phyloP scores from a whole-genome alignment of 768 basidiomycete species.

The Podaxis sp. region DNA sequence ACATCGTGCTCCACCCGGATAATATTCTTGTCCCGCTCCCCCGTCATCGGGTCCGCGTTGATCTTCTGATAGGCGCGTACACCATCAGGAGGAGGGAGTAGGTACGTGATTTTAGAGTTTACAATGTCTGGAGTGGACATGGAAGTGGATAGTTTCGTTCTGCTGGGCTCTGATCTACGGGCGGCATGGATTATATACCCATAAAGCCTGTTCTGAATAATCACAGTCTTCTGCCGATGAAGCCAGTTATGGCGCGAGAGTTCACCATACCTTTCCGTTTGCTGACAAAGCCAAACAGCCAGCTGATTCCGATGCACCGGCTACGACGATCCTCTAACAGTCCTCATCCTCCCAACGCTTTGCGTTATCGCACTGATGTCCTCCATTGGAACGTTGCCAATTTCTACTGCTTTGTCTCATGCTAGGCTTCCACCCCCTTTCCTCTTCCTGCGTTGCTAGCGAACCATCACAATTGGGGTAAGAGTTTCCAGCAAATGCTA shows the following conservation, averaged over 20 bases:
- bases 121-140: slow-evolving; percentile 7
- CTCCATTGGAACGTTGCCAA: background rate
- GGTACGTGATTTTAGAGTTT: slow-evolving; percentile 7
- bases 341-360: background rate
- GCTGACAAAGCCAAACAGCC: slow-evolving; percentile 1
- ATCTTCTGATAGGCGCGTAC: slow-evolving; percentile 21
- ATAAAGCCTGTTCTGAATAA: background rate
- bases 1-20: slow-evolving; percentile 20
- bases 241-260: slow-evolving; percentile 2
- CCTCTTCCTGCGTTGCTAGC: background rate
- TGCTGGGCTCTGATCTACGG: background rate
- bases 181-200: background rate
- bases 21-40: slow-evolving; percentile 20
- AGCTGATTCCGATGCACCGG: background rate
- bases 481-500: background rate
- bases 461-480: background rate
- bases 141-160: background rate
- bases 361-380: background rate
- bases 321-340: background rate
- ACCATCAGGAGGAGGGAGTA: slow-evolving; percentile 21
- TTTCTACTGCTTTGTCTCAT: background rate
- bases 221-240: slow-evolving; percentile 4
- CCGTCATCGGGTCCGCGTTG: slow-evolving; percentile 19
- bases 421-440: background rate
- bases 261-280: background rate